Evolutionary conservation across 2,329 filamentous ascomycete species (phyloP), one percentile per base, ranked within the genome.

Genomic region (Phaeosphaeriaceae sp.): DNA sequence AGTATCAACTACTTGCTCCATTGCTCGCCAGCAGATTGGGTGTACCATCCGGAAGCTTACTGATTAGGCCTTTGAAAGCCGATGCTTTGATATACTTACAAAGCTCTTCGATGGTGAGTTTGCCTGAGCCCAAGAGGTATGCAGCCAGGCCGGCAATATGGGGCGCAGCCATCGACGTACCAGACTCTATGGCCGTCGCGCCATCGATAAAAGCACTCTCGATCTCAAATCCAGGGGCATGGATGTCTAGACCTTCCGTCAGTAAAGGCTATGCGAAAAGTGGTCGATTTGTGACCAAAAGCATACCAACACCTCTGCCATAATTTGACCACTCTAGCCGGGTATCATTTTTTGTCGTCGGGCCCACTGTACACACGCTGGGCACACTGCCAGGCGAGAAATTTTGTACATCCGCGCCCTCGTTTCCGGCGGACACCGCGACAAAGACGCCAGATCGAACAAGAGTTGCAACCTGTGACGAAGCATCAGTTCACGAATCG

Each of bases 71-170:
- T 21, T 44, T 6, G 31, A 9, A n/a, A 19, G 41, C 41, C 41
- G 7, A 15, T 19, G 41, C 41, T 44, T 44, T 44, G 41, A 44
- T 19, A 7, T 44, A 19, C 41, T 19, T n/a, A 20, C 41, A 44
- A 44, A 19, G 41, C 4, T 15, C 41, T 44, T 19, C 41, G 17
- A 7, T 21, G 20, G 41, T 21, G n/a, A 44, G 9, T 15, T 36
- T 7, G 3, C 41, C 41, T 15, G 41, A 19, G 2, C 41, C 74
- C 78, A 91, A 86, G 49, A 91, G 79, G 78, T 91, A 91, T 48
- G 88, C 89, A 41, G 84, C 88, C n/a, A 91, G 83, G 63, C 89
- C 89, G 51, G 87, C 84, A 58, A 91, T 82, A 73, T 91, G 89
- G 17, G 89, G 89, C 36, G 85, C 84, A 51, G 89, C 89, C 87